A percentile compares a stretch with the other conserved stretches of the same genome.
These are phyloP conservation scores for Yamadazyma endophytica DNA, from an alignment of 805 yeast genomes.

Conservation along the genomic window DNA sequence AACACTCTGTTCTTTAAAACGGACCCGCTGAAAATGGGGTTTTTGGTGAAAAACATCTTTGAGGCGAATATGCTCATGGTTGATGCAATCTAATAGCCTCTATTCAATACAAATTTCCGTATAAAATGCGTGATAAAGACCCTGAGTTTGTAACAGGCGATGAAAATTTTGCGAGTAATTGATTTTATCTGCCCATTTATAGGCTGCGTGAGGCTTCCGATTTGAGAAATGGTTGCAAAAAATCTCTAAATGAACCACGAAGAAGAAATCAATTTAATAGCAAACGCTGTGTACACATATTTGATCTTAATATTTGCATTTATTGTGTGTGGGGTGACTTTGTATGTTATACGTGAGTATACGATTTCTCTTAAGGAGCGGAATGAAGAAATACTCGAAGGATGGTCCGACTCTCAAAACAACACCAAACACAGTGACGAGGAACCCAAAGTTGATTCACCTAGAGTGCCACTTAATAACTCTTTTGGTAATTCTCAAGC, in stretches of 20 bases:
- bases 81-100: no score
- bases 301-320: slow-evolving; percentile 17
- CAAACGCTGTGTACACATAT: slow-evolving; percentile 24
- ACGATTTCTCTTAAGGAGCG: slow-evolving; percentile 7
- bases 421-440: neutral
- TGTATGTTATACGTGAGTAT: slow-evolving; percentile 24
- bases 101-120: no score
- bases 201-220: slow-evolving; percentile 4
- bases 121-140: neutral
- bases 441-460: slow-evolving; percentile 2
- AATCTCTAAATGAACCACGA: no score
- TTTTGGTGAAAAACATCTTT: slow-evolving; percentile 56
- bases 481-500: slow-evolving; percentile 1
- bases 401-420: slow-evolving; percentile 3
- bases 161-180: neutral
- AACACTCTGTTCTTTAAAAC: neutral
- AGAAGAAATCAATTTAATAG: slow-evolving; percentile 16
- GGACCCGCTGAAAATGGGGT: slow-evolving; percentile 42
- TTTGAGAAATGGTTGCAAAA: slow-evolving; percentile 10
- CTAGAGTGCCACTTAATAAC: neutral
- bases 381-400: slow-evolving; percentile 4
- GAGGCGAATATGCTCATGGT: slow-evolving; percentile 46
- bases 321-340: slow-evolving; percentile 16
- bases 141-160: slow-evolving; percentile 2
- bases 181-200: slow-evolving; percentile 1